Percentiles rank a stretch among this genome's conserved stretches.
Evolutionary conservation across 148 eudicot genomes (phyloP).

Genomic region (Cornus suecica): DNA sequence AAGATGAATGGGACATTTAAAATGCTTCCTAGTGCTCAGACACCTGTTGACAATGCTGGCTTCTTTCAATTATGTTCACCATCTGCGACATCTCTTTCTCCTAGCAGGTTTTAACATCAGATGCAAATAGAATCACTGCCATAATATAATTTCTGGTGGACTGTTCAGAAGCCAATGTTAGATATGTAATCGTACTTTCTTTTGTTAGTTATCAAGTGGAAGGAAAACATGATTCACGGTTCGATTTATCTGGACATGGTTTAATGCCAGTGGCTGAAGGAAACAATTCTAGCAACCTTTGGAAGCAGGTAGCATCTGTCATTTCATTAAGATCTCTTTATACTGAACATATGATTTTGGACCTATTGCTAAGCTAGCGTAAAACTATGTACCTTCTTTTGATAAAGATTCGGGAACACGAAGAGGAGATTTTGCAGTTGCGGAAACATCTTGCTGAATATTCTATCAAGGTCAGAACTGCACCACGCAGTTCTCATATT

Average conservation of each 20-base stretch:
- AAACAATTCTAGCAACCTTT: conserved; percentile 40
- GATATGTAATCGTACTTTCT: conserved; percentile 9
- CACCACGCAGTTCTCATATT: neutral
- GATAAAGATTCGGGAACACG: conserved; percentile 59
- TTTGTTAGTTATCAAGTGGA: conserved; percentile 49
- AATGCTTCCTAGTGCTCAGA: conserved; percentile 43
- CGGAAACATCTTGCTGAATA: conserved; percentile 70
- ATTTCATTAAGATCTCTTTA: no score
- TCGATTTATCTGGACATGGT: conserved; percentile 46
- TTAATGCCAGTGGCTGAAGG: conserved; percentile 57
- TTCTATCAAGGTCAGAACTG: conserved; percentile 57
- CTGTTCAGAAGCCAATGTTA: neutral
- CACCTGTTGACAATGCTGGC: conserved; percentile 36
- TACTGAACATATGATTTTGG: no score
- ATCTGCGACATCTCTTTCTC: conserved; percentile 43
- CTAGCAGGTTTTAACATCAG: conserved; percentile 56
- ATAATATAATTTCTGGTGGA: neutral
- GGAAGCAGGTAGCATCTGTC: conserved; percentile 59
- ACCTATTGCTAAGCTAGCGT: no score
- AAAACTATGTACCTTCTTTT: conserved; percentile 8
- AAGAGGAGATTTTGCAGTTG: conserved; percentile 68
- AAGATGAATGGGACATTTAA: conserved; percentile 47
- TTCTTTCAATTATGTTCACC: conserved; percentile 52
- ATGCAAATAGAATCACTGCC: conserved; percentile 1
- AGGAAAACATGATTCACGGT: conserved; percentile 44